phyloP scores from a whole-genome alignment of 371 early-diverging fungal species.

The Lichtheimia ornata region DNA sequence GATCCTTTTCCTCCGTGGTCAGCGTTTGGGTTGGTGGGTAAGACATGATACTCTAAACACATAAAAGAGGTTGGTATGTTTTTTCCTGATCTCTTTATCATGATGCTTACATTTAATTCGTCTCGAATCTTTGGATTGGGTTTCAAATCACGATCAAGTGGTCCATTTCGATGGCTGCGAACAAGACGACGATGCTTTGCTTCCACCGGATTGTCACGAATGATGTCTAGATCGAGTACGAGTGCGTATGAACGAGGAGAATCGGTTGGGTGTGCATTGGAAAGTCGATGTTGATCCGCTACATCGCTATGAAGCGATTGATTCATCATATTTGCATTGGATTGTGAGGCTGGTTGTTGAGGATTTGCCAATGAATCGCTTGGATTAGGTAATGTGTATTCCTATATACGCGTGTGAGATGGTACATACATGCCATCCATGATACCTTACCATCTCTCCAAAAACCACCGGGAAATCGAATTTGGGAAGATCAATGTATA shows the following conservation, averaged over 20 bases:
- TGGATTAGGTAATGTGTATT: conserved; percentile 34
- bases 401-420: conserved; percentile 14
- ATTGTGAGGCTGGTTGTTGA: conserved; percentile 9
- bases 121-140: conserved; percentile 94
- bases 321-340: conserved; percentile 34
- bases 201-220: conserved; percentile 90
- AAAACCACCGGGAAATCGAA: conserved; percentile 94
- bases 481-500: conserved; percentile 88
- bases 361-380: conserved; percentile 11
- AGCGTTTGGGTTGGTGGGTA: conserved; percentile 89
- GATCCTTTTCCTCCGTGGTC: conserved; percentile 86
- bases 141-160: conserved; percentile 90
- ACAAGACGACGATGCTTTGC: conserved; percentile 93
- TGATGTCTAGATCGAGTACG: conserved; percentile 72
- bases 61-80: background rate
- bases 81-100: background rate
- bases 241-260: conserved; percentile 33
- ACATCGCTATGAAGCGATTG: conserved; percentile 24
- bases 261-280: conserved; percentile 20
- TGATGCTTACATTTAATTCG: conserved; percentile 76
- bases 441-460: conserved; percentile 67
- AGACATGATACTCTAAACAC: conserved; percentile 73
- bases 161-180: conserved; percentile 88
- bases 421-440: no score
- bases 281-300: background rate